phyloP scores from a whole-genome alignment of 805 yeast genomes.

The Barnettozyma sp. region DNA sequence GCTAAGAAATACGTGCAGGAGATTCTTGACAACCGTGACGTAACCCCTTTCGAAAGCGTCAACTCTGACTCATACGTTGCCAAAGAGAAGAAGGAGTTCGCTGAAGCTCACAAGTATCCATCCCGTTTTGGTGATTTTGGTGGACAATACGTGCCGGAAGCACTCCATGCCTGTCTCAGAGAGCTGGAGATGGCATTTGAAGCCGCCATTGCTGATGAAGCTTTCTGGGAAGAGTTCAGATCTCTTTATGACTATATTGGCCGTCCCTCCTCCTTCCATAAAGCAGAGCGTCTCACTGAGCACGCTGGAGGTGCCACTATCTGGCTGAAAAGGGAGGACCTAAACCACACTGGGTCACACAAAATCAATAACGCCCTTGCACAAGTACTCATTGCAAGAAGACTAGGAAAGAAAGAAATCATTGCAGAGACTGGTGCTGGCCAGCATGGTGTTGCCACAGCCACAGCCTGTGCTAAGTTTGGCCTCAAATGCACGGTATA shows the following conservation, averaged over 20 bases:
- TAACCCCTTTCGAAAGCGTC: slow-evolving; percentile 19
- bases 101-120: slow-evolving; percentile 59
- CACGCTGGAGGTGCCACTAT: slow-evolving; percentile 92
- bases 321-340: slow-evolving; percentile 97
- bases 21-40: slow-evolving; percentile 55
- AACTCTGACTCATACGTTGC: slow-evolving; percentile 32
- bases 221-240: slow-evolving; percentile 89
- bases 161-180: slow-evolving; percentile 81
- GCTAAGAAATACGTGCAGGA: slow-evolving; percentile 63
- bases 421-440: slow-evolving; percentile 94
- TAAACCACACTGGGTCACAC: slow-evolving; percentile 85
- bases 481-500: slow-evolving; percentile 90
- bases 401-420: slow-evolving; percentile 68
- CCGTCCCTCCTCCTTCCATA: slow-evolving; percentile 89
- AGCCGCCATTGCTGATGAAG: slow-evolving; percentile 79
- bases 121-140: slow-evolving; percentile 93
- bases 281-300: slow-evolving; percentile 84
- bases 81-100: slow-evolving; percentile 29
- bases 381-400: slow-evolving; percentile 70
- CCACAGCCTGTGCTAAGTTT: slow-evolving; percentile 87
- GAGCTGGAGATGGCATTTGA: slow-evolving; percentile 88
- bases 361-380: slow-evolving; percentile 81
- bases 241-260: slow-evolving; percentile 88
- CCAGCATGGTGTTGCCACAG: slow-evolving; percentile 91
- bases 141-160: slow-evolving; percentile 98